Evolutionary conservation across 768 basidiomycete genomes (phyloP), one percentile per base, ranked within the genome.

Genomic region (Podaxis mareebaensis): DNA sequence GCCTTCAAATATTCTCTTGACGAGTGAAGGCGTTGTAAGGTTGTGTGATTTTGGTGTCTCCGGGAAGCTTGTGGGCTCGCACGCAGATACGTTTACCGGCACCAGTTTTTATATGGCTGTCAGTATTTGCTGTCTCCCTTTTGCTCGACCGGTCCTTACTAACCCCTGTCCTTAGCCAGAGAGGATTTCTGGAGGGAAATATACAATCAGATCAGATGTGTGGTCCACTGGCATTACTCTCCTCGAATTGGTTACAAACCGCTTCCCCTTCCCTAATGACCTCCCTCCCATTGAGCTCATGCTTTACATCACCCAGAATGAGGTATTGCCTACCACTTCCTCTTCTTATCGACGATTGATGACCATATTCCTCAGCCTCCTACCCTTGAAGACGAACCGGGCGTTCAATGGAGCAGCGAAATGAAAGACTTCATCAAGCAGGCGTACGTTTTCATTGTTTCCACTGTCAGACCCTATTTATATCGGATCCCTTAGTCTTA

Each of bases 41-140:
- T 82, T 99, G 3, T 89, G 85, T 73, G 97, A 99, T 76, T 99
- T 99, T 72, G 97, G 97, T 36, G 97, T 99, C 20, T 98, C 96
- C 28, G 97, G 96, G 46, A 93, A 97, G 76, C 83, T 99, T 24
- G 88, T 98, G 69, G 88, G 91, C 71, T 94, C 92, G 56, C 76
- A 92, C 66, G 97, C 97, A 15, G 93, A 92, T 59, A 99, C 97
- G 0, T 99, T 98, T 72, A 99, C 96, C 1, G 97, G 97, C 6
- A 99, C 96, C 49, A 95, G 95, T 72, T 91, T 93, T 67, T 99
- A 99, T 77, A 99, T 99, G 96, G 96, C 97, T 67, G 96, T 98
- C 70, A 75, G 96, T 86, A 30, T 64, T 7, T 51, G 58, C 22
- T 36, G n/a, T 60, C 44, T 30, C 53, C 39, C 24, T 36, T 60